Base-by-base conservation (phyloP, 2,329 filamentous ascomycete species). In the Penicillium aurantiogriseum region DNA sequence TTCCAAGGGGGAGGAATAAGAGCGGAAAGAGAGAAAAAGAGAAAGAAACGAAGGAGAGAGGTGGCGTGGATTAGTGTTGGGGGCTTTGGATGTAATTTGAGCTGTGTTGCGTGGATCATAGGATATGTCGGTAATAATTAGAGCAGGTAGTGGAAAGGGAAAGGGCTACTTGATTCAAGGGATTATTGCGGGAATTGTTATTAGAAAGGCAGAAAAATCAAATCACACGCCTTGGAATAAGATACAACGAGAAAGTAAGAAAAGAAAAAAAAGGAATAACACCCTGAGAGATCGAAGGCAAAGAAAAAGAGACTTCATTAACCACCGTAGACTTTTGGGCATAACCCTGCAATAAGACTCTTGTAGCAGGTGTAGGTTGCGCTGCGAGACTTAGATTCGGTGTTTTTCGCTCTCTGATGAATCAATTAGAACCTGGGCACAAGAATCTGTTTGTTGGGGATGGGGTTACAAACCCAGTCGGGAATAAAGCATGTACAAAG, bases 401-500 rank as follows among this genome's bases (percentile, higher is more conserved):
- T 90, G 88, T 76, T 90, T 90, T 72, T 90, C 88, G 73, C 86
- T 90, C 78, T 90, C 88, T 91, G 73, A 52, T 42, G 5, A 23
- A 54, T 44, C 9, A 21, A 56, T 58, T 56, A 62, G 62, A 39
- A 9, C 19, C 33, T 27, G 15, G 9, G 4, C 13, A 43, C 19
- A 1, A 39, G 1, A 27, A 11, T 4, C 8, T 19, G 13, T 9
- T n/a, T 21, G 25, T 7, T 7, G 23, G 36, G 19, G 44, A 31
- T 15, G 11, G 21, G 19, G 51, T 40, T 10, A 69, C 66, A 56
- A 78, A 96, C 94, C 94, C 75, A 99, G 89, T 83, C 94, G 87
- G 59, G 91, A 95, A 78, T 99, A 99, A 54, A 99, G 85, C 92
- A 99, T 97, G 79, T 97, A 99, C 55, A 99, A 80, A n/a, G 94